Evolutionary conservation across 2,329 filamentous ascomycete species (phyloP).

Genomic region (Cadophora luteo-olivacea): DNA sequence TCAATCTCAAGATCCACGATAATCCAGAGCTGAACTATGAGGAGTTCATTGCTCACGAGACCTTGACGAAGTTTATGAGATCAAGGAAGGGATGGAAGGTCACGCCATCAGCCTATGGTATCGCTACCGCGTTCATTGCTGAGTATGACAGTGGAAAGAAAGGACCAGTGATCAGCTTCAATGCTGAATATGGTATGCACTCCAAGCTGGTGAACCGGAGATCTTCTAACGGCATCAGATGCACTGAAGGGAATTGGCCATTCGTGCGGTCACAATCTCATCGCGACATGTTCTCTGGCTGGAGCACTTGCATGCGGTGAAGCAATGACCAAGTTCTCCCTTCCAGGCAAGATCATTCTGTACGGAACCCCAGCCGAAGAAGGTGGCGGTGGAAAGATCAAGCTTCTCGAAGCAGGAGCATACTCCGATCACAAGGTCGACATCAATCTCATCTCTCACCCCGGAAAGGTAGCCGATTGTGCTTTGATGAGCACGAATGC

Average conservation of each 20-base stretch:
- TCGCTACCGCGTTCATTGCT: constrained; percentile 59
- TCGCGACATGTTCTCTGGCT: constrained; percentile 47
- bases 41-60: constrained; percentile 57
- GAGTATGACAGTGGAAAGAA: constrained; percentile 51
- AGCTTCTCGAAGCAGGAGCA: constrained; percentile 52
- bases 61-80: constrained; percentile 55
- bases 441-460: constrained; percentile 50
- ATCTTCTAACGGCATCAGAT: constrained; percentile 43
- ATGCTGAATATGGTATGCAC: constrained; percentile 52
- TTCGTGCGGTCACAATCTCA: constrained; percentile 53
- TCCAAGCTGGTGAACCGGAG: background rate
- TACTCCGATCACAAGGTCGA: constrained; percentile 47
- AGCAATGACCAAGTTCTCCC: constrained; percentile 34
- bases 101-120: constrained; percentile 56
- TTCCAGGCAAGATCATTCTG: constrained; percentile 41
- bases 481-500: constrained; percentile 60
- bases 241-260: constrained; percentile 51
- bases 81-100: constrained; percentile 55
- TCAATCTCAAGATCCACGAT: constrained; percentile 55
- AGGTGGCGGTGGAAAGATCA: constrained; percentile 50
- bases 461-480: constrained; percentile 47
- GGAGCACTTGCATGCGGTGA: constrained; percentile 46
- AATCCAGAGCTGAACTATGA: constrained; percentile 59
- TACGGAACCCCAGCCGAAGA: constrained; percentile 44
- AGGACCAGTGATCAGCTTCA: constrained; percentile 50